Base-by-base conservation (phyloP, 2,329 filamentous ascomycete genomes). In the Lizonia empirigonia region DNA sequence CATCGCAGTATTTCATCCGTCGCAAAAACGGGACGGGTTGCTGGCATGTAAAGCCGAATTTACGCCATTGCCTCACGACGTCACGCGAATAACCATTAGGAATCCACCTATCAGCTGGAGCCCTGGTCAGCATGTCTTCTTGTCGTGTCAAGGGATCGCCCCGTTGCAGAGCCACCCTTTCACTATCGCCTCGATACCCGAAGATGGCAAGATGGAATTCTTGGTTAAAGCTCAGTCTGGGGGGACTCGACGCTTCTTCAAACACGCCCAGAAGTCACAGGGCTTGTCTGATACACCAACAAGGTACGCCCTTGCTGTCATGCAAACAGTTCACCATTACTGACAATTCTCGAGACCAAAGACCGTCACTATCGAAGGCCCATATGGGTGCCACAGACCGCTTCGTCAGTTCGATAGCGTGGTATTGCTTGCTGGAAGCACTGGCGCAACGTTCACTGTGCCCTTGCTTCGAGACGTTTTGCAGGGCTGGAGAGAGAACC, bases 101-200 rank as follows among this genome's bases (percentile, higher is more conserved):
- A 77, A 82, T 18, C 81, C 82, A 1, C 78, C 80, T 2, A 77
- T 86, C 41, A 71, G 64, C 15, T 88, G 85, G 85, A 76, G 69
- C 22, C 77, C 85, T 3, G 85, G 85, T 1, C 85, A 88, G 54
- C 85, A 88, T 63, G 77, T 83, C 0, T 85, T 86, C 58, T 70
- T 88, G 2, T 81, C 81, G 5, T 85, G 77, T 60, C 85, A 81
- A 60, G 76, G 76, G 0, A 65, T 85, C 29, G 76, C 78, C 15
- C 83, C 82, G 1, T 69, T 87, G 2, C 82, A 87, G 60, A 81
- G 80, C 19, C 85, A 88, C 57, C 85, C 85, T 0, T 87, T 87
- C 62, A 87, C 84, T 1, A 83, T 87, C 50, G 74, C 81, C 2
- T 83, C 81, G 1, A 75, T 85, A 10, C 80, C 82, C 0, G 74